Conservation (phyloP, 768 basidiomycete genomes). For the Lentinula aciculospora region DNA sequence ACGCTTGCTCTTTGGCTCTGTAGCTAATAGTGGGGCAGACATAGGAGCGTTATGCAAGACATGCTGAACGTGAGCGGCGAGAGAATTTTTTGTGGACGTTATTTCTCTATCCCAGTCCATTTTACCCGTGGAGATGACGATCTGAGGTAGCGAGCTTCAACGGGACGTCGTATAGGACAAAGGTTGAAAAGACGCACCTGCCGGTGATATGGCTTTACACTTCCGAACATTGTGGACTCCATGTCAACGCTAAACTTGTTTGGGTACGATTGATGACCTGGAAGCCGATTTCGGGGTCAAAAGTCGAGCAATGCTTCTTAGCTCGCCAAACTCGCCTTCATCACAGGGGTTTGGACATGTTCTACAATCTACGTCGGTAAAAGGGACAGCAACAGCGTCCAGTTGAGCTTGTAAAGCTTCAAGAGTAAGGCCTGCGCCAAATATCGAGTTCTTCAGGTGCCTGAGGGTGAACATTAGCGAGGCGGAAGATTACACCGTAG, state of each 20-base stretch:
- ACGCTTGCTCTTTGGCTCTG: conserved; percentile 13
- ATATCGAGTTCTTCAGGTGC: conserved; percentile 34
- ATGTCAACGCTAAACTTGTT: conserved; percentile 71
- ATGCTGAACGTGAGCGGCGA: conserved; percentile 55
- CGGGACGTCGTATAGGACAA: conserved; percentile 4
- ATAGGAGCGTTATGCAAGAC: conserved; percentile 23
- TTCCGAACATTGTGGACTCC: conserved; percentile 79
- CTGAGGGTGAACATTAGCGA: conserved; percentile 31
- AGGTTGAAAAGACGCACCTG: conserved; percentile 44
- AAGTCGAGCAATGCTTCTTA: conserved; percentile 19
- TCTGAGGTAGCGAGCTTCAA: conserved; percentile 28
- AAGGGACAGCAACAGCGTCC: conserved; percentile 53
- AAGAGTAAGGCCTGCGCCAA: conserved; percentile 31
- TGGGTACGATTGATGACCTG: conserved; percentile 74
- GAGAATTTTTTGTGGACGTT: conserved; percentile 60
- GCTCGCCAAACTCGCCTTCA: conserved; percentile 37
- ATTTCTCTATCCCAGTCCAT: conserved; percentile 85
- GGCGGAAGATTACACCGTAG: background rate
- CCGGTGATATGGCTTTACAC: conserved; percentile 76
- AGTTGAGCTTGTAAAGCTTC: conserved; percentile 45
- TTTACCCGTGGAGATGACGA: conserved; percentile 87
- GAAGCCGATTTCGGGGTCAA: conserved; percentile 8
- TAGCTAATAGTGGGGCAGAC: conserved; percentile 18
- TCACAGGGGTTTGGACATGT: conserved; percentile 76
- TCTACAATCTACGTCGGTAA: conserved; percentile 63